Evolutionary conservation across 2,329 filamentous ascomycete species (phyloP).

Genomic region (Aphanoascus verrucosus): DNA sequence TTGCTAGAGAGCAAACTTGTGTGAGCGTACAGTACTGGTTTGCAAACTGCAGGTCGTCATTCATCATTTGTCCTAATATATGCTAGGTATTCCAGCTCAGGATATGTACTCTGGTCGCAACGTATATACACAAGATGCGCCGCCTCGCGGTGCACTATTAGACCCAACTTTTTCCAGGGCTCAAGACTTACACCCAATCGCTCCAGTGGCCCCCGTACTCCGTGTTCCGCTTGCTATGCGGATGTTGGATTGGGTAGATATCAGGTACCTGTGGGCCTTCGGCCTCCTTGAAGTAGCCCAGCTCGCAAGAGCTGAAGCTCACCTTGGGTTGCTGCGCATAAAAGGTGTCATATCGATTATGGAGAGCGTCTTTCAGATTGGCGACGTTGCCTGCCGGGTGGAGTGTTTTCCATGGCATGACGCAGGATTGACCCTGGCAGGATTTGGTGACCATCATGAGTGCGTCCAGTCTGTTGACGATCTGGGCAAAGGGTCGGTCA

Average conservation of each 20-base stretch:
- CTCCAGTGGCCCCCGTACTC: conserved; percentile 1
- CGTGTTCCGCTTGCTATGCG: not conserved
- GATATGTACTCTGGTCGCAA: too few species aligned
- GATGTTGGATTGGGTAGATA: not conserved
- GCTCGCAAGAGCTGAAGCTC: conserved; percentile 42
- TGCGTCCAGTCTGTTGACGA: conserved; percentile 46
- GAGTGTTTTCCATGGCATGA: conserved; percentile 47
- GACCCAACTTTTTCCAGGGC: not conserved
- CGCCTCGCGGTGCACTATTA: not conserved
- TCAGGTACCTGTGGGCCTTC: conserved; percentile 42
- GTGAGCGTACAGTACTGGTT: too few species aligned
- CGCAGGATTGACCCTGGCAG: conserved; percentile 46
- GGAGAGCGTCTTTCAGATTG: conserved; percentile 44
- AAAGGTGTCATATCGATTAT: conserved; percentile 41
- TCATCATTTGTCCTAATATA: too few species aligned
- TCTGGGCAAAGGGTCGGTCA: conserved; percentile 22
- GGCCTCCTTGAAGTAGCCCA: conserved; percentile 46
- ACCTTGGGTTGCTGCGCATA: conserved; percentile 45
- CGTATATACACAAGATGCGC: not conserved
- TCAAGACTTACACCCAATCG: not conserved
- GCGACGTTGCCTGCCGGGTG: conserved; percentile 45
- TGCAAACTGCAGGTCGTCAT: too few species aligned
- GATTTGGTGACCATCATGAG: conserved; percentile 52
- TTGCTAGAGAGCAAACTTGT: too few species aligned
- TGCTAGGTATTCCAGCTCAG: not conserved